Evolutionary conservation across 1,284 basidiomycete genomes (phyloP), one percentile per base, ranked within the genome.

Genomic region (Mycosarcoma mackinlayi): DNA sequence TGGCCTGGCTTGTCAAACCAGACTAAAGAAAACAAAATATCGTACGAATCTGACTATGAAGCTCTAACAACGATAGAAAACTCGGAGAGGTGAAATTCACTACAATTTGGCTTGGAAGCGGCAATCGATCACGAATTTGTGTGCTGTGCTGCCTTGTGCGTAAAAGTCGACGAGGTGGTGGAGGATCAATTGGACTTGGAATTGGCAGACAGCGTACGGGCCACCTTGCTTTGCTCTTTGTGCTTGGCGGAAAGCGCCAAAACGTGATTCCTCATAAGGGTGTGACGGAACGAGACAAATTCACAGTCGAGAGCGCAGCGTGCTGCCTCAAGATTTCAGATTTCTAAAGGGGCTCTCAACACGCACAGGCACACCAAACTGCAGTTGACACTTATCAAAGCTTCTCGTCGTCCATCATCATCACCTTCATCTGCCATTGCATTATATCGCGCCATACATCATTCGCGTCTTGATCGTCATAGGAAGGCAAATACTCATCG

Each of bases 131-230:
- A 38, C 37, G 30, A 38, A 39, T 38, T 44, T 5, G 27, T 30
- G 37, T 31, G 47, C 37, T 38, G 18, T 38, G 37, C 37, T 38
- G 37, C 37, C 37, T 38, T n/a, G 34, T 44, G 27, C n/a, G n/a
- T n/a, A n/a, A n/a, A 44, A 44, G 16, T 41, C 13, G 24, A 25
- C 18, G n/a, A 28, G 40, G 31, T 25, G 38, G 60, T 56, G 60
- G 53, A 63, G 53, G 48, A 50, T 49, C 39, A 45, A 11, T 8
- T 7, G 23, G 23, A 38, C 38, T 27, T 39, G n/a, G 25, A n/a
- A 38, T 40, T 19, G 39, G 18, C 19, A 13, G 27, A 28, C 25
- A 51, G 42, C 61, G 61, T 64, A 58, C 61, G 61, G 61, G 62
- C 62, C 62, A 65, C 51, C 51, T 37, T 31, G n/a, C 27, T 37